A percentile compares a stretch with the other conserved stretches of the same genome.
Evolutionary conservation across 2,329 filamentous ascomycete species (phyloP).

Genomic region (Colletotrichum sp.): DNA sequence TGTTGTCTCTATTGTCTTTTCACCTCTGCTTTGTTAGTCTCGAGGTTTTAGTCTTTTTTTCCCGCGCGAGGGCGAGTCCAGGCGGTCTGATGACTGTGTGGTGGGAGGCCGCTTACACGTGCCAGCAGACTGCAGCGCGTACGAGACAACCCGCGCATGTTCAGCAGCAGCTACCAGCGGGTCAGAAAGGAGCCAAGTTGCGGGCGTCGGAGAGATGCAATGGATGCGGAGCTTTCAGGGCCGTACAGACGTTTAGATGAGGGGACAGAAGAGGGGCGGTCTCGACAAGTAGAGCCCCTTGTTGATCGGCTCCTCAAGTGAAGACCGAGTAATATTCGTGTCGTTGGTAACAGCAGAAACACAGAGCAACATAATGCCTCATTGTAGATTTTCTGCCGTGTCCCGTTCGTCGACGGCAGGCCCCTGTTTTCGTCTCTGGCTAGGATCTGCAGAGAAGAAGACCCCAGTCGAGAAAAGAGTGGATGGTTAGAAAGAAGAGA

Average conservation of each 20-base stretch:
- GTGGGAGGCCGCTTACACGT: not conserved
- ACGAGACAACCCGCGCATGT: not conserved
- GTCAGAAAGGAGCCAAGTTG: not conserved
- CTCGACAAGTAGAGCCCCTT: not conserved
- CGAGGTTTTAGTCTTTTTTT: not conserved
- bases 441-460: not conserved
- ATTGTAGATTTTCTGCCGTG: not conserved
- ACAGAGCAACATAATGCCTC: conserved; percentile 8
- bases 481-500: not conserved
- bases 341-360: not conserved
- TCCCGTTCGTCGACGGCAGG: not conserved
- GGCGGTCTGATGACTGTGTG: not conserved
- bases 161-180: not conserved
- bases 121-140: not conserved
- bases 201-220: conserved; percentile 13
- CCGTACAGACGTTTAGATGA: not conserved
- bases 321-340: not conserved
- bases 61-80: not conserved
- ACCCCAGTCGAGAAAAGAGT: not conserved
- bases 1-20: not conserved
- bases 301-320: not conserved
- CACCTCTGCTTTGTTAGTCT: not conserved
- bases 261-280: not conserved
- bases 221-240: not conserved
- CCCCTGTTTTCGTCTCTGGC: not conserved